phyloP scores from a whole-genome alignment of 345 rosid species.

The Eucalyptus pumila region DNA sequence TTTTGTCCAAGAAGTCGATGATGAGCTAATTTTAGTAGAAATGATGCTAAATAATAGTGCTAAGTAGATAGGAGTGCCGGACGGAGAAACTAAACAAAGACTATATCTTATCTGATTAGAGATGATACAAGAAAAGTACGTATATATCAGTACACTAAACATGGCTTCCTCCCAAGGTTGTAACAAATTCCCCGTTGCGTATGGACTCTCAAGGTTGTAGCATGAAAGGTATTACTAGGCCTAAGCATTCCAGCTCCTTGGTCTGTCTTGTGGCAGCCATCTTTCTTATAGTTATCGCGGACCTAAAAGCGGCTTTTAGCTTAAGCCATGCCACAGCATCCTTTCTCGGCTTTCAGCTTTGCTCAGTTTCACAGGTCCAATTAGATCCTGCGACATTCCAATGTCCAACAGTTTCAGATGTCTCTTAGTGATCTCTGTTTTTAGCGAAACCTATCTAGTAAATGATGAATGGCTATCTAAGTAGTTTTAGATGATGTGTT shows the following conservation, averaged over 20 bases:
- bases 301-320: background rate
- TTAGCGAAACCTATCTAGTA: background rate
- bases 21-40: background rate
- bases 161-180: background rate
- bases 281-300: background rate
- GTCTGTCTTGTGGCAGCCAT: background rate
- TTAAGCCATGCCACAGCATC: background rate
- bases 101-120: background rate
- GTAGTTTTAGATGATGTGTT: background rate
- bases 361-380: background rate
- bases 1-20: background rate
- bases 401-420: background rate
- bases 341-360: background rate
- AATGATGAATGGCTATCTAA: background rate
- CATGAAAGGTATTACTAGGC: background rate
- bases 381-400: background rate
- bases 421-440: background rate
- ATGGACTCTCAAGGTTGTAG: background rate
- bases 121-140: background rate
- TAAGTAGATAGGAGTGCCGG: background rate
- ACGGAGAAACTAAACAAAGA: background rate
- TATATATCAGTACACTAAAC: background rate
- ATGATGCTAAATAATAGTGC: background rate
- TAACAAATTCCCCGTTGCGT: background rate
- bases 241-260: background rate